Evolutionary conservation across 139 green algal genomes (phyloP).

Genomic region (Microglena sp.): DNA sequence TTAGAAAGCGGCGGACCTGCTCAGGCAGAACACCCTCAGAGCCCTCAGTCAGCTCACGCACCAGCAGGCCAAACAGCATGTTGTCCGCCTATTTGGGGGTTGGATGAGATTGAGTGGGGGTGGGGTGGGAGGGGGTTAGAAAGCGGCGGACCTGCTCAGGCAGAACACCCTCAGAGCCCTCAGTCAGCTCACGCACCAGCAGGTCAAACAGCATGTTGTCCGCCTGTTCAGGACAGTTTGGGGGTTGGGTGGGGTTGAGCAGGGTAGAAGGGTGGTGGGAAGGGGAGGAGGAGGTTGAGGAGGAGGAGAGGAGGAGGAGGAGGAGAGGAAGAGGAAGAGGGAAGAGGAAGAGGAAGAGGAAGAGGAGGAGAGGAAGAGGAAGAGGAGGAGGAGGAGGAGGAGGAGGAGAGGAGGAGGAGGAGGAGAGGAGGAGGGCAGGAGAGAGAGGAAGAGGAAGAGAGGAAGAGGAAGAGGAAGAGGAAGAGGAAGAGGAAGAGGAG

Average conservation of each 20-base stretch:
- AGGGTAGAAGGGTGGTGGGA: background rate
- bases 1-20: constrained; percentile 37
- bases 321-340: too few species aligned
- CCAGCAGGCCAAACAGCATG: constrained; percentile 59
- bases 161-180: constrained; percentile 47
- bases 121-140: background rate
- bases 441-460: too few species aligned
- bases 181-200: constrained; percentile 54
- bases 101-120: background rate
- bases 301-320: too few species aligned
- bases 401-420: too few species aligned
- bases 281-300: too few species aligned
- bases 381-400: too few species aligned
- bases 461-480: too few species aligned
- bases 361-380: too few species aligned
- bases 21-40: constrained; percentile 65
- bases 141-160: constrained; percentile 80
- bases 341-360: too few species aligned
- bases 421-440: too few species aligned
- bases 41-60: constrained; percentile 44
- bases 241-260: background rate
- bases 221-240: constrained; percentile 4
- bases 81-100: constrained; percentile 24
- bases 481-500: too few species aligned
- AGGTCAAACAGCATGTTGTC: constrained; percentile 56